Percentiles rank a stretch among this genome's conserved stretches.
Evolutionary conservation across 2,329 filamentous ascomycete genomes (phyloP).

Genomic region (Apiospora saccharicola): DNA sequence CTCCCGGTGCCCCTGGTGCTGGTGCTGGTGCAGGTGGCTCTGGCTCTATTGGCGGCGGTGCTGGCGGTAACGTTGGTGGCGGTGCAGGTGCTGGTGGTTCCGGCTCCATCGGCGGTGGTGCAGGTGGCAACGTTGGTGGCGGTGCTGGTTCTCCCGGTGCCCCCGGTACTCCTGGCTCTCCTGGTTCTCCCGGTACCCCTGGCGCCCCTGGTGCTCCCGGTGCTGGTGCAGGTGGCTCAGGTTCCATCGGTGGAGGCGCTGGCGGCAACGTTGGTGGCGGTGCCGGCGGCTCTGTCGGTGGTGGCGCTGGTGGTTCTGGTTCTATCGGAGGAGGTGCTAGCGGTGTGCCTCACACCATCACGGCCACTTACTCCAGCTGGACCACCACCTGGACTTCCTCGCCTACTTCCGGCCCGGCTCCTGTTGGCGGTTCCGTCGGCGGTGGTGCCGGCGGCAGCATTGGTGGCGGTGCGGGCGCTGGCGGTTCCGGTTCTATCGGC

Average conservation of each 20-base stretch:
- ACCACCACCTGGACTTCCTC: constrained; percentile 12
- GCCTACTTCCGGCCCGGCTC: neutral
- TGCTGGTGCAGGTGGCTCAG: neutral
- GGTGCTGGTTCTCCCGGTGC: neutral
- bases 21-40: neutral
- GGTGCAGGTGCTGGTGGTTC: too few species aligned
- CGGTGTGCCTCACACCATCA: neutral
- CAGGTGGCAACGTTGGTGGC: neutral
- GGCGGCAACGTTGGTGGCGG: neutral
- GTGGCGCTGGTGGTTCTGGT: neutral
- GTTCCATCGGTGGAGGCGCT: neutral
- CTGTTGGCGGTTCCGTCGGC: neutral
- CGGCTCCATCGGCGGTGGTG: neutral
- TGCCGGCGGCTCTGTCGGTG: neutral
- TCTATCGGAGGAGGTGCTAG: constrained; percentile 9
- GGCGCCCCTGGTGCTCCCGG: neutral
- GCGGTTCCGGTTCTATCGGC: neutral
- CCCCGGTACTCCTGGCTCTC: neutral
- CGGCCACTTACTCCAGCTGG: constrained; percentile 3
- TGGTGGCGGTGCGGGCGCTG: too few species aligned
- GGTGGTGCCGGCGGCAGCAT: too few species aligned
- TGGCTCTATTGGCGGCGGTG: neutral
- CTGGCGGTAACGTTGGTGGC: neutral
- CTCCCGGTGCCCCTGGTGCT: constrained; percentile 1
- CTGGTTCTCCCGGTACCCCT: neutral